Evolutionary conservation across 805 yeast genomes (phyloP).

Genomic region (Ogataea glucozyma): DNA sequence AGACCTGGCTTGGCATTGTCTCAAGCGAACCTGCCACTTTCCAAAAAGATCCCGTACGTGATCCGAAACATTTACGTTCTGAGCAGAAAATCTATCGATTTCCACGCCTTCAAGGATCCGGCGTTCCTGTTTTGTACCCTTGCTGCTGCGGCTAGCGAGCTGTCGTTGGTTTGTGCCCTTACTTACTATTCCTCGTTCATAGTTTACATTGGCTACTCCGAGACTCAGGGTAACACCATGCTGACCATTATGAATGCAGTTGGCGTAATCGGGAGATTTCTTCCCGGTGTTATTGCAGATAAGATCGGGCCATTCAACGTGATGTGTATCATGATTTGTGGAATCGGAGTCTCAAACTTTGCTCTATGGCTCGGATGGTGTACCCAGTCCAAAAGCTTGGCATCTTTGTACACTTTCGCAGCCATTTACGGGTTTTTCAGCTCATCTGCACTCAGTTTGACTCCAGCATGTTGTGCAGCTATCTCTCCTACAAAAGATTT

Average conservation of each 20-base stretch:
- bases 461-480: constrained; percentile 61
- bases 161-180: constrained; percentile 40
- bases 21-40: constrained; percentile 9
- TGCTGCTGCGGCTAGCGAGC: constrained; percentile 43
- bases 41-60: constrained; percentile 10
- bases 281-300: constrained; percentile 60
- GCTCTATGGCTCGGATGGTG: constrained; percentile 65
- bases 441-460: constrained; percentile 55
- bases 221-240: constrained; percentile 42
- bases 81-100: constrained; percentile 29
- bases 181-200: constrained; percentile 49
- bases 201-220: constrained; percentile 42
- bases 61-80: constrained; percentile 15
- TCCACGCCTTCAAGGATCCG: constrained; percentile 39
- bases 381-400: constrained; percentile 30
- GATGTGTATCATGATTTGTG: constrained; percentile 47
- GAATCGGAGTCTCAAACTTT: constrained; percentile 47
- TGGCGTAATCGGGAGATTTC: constrained; percentile 53
- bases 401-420: constrained; percentile 48
- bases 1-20: constrained; percentile 13
- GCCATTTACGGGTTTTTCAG: constrained; percentile 53
- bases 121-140: constrained; percentile 38
- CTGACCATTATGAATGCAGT: constrained; percentile 49
- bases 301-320: constrained; percentile 56
- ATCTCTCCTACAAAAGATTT: constrained; percentile 44